Evolutionary conservation across 164 flowering plant genomes (phyloP), one percentile per base, ranked within the genome.

Genomic region (Euptelea pleiosperma): DNA sequence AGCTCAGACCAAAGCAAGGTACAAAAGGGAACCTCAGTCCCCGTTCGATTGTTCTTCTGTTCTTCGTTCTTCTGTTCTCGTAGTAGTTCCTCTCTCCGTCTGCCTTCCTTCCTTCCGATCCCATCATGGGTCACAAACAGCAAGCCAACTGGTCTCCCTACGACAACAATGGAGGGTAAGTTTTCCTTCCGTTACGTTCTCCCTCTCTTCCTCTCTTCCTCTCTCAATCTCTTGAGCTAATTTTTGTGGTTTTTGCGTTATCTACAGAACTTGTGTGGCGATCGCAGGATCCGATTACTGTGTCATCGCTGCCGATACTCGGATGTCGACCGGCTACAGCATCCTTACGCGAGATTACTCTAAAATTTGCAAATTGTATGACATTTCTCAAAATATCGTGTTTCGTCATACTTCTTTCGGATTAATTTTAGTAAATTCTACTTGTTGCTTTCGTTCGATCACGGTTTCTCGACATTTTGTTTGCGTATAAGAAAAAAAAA

Each of bases 141-240:
- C 88, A 80, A 8, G 80, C 98, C 4, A 77, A 77, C 64, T 89
- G 84, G 81, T 80, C 88, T 56, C 98, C 98, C 0, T 92, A 92
- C 74, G 98, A 92, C 69, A 82, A 81, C 85, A 92, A 92, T 73
- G 98, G 98, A 68, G 98, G 98, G 96, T 91, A 73, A 16, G 52
- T 1, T 31, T 18, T 49, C 19, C 39, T 42, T 21, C 42, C 24
- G 8, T n/a, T n/a, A n/a, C n/a, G n/a, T n/a, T n/a, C n/a, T n/a
- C n/a, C 31, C 42, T 9, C 14, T 6, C 39, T 14, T 4, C 3
- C 43, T 19, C 25, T 19, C 42, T 43, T 16, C 50, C 30, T 69
- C 26, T 18, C 3, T 48, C 2, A 21, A 8, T 8, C 6, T 53
- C 21, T 2, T 26, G 18, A 26, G 25, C 45, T n/a, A 16, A 35